Percentiles rank a stretch among this genome's conserved stretches.
Evolutionary conservation across 495 filamentous ascomycete species (phyloP).

Genomic region (Bombardia bombarda): DNA sequence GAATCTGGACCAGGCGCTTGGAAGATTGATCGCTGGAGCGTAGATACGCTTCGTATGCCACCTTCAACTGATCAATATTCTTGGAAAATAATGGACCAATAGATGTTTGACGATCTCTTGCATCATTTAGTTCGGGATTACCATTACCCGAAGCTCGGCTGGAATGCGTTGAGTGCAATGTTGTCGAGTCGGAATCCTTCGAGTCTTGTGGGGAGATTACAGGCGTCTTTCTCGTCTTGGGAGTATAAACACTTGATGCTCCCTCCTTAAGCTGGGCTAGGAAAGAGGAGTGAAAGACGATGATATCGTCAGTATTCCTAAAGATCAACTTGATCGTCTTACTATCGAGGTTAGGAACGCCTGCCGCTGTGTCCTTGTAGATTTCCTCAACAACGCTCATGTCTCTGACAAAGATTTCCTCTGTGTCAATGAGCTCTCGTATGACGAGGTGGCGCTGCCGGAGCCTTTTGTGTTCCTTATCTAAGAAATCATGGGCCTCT

Average conservation of each 20-base stretch:
- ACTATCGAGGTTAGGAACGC: slow-evolving; percentile 66
- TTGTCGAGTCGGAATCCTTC: slow-evolving; percentile 23
- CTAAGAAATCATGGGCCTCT: slow-evolving; percentile 18
- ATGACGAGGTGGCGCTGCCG: slow-evolving; percentile 67
- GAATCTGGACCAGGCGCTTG: slow-evolving; percentile 64
- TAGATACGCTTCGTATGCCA: slow-evolving; percentile 75
- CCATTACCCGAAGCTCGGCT: slow-evolving; percentile 16
- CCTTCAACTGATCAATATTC: slow-evolving; percentile 72
- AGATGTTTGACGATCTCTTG: slow-evolving; percentile 63
- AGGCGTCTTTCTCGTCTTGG: slow-evolving; percentile 37
- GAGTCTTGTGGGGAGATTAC: slow-evolving; percentile 21
- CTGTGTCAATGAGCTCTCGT: slow-evolving; percentile 87
- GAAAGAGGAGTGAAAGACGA: slow-evolving; percentile 71
- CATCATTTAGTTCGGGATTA: slow-evolving; percentile 31
- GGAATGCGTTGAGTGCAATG: slow-evolving; percentile 21
- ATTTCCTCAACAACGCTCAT: slow-evolving; percentile 96
- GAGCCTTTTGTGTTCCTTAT: slow-evolving; percentile 38
- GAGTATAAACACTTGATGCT: slow-evolving; percentile 61
- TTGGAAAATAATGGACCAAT: slow-evolving; percentile 72
- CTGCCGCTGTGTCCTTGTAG: slow-evolving; percentile 88
- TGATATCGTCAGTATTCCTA: slow-evolving; percentile 79
- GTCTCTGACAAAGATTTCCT: slow-evolving; percentile 76
- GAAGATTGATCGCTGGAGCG: slow-evolving; percentile 81
- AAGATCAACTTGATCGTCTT: slow-evolving; percentile 86
- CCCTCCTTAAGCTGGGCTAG: slow-evolving; percentile 70